Conservation (phyloP, 371 early-diverging fungal genomes). For the Choanephora cucurbitarum region DNA sequence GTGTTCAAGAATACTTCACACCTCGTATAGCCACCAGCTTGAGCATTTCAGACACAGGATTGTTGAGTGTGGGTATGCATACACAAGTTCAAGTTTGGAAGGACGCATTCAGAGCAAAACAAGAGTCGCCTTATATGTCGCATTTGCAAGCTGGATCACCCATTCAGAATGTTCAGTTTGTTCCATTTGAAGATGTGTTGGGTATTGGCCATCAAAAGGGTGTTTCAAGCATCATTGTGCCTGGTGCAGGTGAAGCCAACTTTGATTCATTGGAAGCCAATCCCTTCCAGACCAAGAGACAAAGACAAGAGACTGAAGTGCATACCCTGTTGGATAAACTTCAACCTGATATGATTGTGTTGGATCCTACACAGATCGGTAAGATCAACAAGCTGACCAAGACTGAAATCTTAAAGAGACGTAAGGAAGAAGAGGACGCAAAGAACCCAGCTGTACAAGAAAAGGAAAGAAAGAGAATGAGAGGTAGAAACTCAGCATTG, state of each 20-base stretch:
- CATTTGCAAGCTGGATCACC: slow-evolving; percentile 67
- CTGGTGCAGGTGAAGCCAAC: slow-evolving; percentile 97
- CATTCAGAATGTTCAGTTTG: slow-evolving; percentile 74
- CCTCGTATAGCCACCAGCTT: slow-evolving; percentile 73
- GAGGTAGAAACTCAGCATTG: slow-evolving; percentile 80
- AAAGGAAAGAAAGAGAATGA: slow-evolving; percentile 62
- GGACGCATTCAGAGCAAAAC: slow-evolving; percentile 77
- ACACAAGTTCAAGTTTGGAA: slow-evolving; percentile 87
- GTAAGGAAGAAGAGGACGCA: slow-evolving; percentile 44
- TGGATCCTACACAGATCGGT: slow-evolving; percentile 81
- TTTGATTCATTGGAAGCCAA: slow-evolving; percentile 94
- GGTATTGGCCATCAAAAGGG: slow-evolving; percentile 90
- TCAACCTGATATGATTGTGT: slow-evolving; percentile 87
- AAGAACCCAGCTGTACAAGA: slow-evolving; percentile 44
- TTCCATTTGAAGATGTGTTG: slow-evolving; percentile 98
- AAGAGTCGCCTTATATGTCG: slow-evolving; percentile 86
- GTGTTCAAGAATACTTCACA: slow-evolving; percentile 80
- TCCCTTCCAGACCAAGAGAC: slow-evolving; percentile 92
- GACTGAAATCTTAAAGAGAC: slow-evolving; percentile 37
- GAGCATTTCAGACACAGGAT: slow-evolving; percentile 84
- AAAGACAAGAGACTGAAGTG: slow-evolving; percentile 93
- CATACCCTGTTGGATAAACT: slow-evolving; percentile 89
- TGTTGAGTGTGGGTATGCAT: slow-evolving; percentile 84
- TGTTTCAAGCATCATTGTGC: slow-evolving; percentile 85
- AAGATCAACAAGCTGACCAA: slow-evolving; percentile 52